Conservation (phyloP, 768 basidiomycete genomes). For the Rhizopogon roseolus region DNA sequence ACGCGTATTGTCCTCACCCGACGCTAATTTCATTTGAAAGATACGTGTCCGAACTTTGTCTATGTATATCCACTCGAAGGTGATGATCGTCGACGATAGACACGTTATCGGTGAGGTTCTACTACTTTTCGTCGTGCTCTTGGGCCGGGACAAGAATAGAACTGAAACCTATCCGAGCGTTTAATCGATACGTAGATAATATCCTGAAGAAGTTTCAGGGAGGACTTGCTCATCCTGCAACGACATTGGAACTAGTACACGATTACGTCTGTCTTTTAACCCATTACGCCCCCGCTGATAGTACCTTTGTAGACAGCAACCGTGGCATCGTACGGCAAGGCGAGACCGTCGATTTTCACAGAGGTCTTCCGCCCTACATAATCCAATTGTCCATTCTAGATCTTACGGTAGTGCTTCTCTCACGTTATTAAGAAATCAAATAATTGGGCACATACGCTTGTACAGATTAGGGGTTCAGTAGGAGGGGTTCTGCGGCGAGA, state of each 20-base stretch:
- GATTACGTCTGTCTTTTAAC: too few relatives aligned
- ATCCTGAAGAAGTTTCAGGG: too few relatives aligned
- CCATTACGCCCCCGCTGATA: constrained; percentile 69
- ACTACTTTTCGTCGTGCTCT: constrained; percentile 74
- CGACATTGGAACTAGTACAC: too few relatives aligned
- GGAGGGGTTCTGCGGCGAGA: too few relatives aligned
- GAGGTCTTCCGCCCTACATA: constrained; percentile 85
- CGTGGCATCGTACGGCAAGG: constrained; percentile 73
- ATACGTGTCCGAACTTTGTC: constrained; percentile 73
- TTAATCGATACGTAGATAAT: constrained; percentile 39
- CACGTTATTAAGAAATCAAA: constrained; percentile 55
- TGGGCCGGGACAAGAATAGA: constrained; percentile 46
- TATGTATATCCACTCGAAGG: constrained; percentile 69
- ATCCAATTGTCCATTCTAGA: constrained; percentile 66
- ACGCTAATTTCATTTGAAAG: constrained; percentile 28
- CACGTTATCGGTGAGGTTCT: constrained; percentile 76
- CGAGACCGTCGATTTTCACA: constrained; percentile 75
- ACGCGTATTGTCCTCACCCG: constrained; percentile 31
- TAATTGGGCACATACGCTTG: too few relatives aligned
- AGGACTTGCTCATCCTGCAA: too few relatives aligned
- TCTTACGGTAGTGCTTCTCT: not conserved
- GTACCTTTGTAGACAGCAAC: constrained; percentile 51
- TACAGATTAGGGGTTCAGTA: constrained; percentile 59
- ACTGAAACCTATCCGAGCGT: constrained; percentile 4
- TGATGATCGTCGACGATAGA: constrained; percentile 94